phyloP scores from a whole-genome alignment of 2,329 filamentous ascomycete genomes.

The Exophiala lecanii-corni region DNA sequence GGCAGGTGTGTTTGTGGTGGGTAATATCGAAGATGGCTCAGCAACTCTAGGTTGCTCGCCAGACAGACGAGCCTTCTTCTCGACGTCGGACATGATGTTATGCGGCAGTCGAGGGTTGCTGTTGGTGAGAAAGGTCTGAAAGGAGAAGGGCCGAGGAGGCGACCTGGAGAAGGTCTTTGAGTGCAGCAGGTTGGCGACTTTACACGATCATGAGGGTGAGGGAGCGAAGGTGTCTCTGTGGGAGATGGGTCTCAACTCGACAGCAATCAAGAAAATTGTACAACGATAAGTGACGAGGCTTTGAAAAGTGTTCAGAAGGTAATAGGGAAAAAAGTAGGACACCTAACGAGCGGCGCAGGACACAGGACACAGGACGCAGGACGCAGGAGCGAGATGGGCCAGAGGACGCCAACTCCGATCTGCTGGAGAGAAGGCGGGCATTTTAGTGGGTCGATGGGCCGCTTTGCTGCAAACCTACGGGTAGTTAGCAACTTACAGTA shows the following conservation, averaged over 20 bases:
- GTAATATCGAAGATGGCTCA: conserved; percentile 45
- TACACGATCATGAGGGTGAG: conserved; percentile 12
- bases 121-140: conserved; percentile 41
- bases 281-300: no score
- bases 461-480: no score
- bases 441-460: no score
- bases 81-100: conserved; percentile 54
- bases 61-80: conserved; percentile 80
- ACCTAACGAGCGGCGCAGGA: background rate
- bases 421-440: no score
- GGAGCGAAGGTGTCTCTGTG: conserved; percentile 5
- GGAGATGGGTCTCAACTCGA: no score
- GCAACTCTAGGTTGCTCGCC: conserved; percentile 63
- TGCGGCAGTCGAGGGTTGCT: conserved; percentile 35
- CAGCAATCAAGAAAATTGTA: no score
- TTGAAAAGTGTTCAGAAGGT: no score
- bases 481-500: no score
- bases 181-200: conserved; percentile 17
- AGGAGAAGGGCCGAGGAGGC: conserved; percentile 42
- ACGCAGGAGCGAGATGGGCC: conserved; percentile 2
- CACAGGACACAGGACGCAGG: no score
- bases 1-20: conserved; percentile 65
- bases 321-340: conserved; percentile 3
- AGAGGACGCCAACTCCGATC: no score
- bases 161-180: conserved; percentile 32